phyloP scores from a whole-genome alignment of 371 early-diverging fungal species.

The Synchytrium microbalum region DNA sequence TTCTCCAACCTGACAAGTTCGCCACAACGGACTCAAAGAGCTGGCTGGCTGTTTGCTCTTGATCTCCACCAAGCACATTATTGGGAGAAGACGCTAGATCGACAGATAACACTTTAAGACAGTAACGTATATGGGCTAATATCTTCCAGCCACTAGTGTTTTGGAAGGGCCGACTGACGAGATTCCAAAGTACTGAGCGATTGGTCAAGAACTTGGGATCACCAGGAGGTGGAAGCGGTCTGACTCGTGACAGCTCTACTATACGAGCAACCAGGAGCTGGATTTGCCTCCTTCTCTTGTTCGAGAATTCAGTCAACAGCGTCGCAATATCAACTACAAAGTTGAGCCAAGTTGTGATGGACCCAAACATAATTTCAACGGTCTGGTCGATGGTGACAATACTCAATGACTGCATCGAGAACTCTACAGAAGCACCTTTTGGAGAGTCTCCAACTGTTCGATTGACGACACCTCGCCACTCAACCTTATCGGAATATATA shows the following conservation, averaged over 20 bases:
- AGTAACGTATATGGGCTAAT: slow-evolving; percentile 60
- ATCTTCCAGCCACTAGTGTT: slow-evolving; percentile 73
- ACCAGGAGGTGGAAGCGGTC: slow-evolving; percentile 30
- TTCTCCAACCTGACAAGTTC: background rate
- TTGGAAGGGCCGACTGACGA: slow-evolving; percentile 57
- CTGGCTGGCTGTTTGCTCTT: slow-evolving; percentile 3
- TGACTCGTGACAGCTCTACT: slow-evolving; percentile 46
- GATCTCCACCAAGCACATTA: background rate
- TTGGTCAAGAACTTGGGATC: slow-evolving; percentile 66
- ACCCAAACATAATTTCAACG: slow-evolving; percentile 64
- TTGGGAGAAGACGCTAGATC: background rate
- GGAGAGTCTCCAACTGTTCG: slow-evolving; percentile 31
- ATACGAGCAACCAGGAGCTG: slow-evolving; percentile 55
- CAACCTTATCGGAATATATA: slow-evolving; percentile 43
- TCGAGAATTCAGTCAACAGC: slow-evolving; percentile 46
- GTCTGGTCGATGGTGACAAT: slow-evolving; percentile 62
- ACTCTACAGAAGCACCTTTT: background rate
- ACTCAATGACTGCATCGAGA: slow-evolving; percentile 39
- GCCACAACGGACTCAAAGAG: slow-evolving; percentile 15
- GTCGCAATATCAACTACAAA: slow-evolving; percentile 56
- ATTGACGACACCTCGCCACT: slow-evolving; percentile 43
- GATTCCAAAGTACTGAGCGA: slow-evolving; percentile 61
- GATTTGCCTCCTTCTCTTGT: slow-evolving; percentile 45
- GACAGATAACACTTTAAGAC: slow-evolving; percentile 8
- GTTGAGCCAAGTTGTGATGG: slow-evolving; percentile 62